Base-by-base conservation (phyloP, 306 rosid species). In the Rosa persica region DNA sequence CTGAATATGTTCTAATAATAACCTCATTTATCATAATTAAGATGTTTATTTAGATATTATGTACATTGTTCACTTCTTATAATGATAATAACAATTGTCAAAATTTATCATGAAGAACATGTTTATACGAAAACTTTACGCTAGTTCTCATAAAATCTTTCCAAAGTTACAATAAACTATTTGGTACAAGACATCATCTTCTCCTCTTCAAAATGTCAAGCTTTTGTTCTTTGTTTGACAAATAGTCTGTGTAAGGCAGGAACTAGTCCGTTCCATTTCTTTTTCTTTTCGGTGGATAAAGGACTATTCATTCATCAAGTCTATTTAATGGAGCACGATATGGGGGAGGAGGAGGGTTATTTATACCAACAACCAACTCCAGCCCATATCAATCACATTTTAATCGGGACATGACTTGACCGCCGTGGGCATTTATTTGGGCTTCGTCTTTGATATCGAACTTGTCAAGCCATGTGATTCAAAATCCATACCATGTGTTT, bases 401-500 rank as follows among this genome's bases (percentile, higher is more conserved):
- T 9, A 52, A 7, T 55, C 20, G 42, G 25, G 44, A 68, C 76
- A 44, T 68, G 84, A 79, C 73, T 67, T 67, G 44, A 40, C 47
- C 48, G 39, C 52, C 78, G 48, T 72, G 39, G 55, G 71, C 49
- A 72, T 51, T 77, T 72, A 82, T 66, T 77, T 75, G 83, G 88
- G 90, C 83, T 82, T 76, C 13, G 23, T 5, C 6, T 30, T 61
- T 12, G 16, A 27, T 27, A 12, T 64, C 42, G 5, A 44, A 2
- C 30, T 60, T 44, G 61, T 27, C 55, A n/a, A 64, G 13, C 42
- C 72, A 60, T 70, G 80, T 62, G 68, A 62, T 11, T 30, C 38
- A 15, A 42, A 27, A 62, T 55, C 43, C 47, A 54, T 52, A 52
- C 55, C 68, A 61, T 17, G 38, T 44, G 62, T 46, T 76, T 46